These are phyloP conservation scores for Tetradesmus obliquus DNA, from an alignment of 139 green algal species.

Conservation along the genomic window DNA sequence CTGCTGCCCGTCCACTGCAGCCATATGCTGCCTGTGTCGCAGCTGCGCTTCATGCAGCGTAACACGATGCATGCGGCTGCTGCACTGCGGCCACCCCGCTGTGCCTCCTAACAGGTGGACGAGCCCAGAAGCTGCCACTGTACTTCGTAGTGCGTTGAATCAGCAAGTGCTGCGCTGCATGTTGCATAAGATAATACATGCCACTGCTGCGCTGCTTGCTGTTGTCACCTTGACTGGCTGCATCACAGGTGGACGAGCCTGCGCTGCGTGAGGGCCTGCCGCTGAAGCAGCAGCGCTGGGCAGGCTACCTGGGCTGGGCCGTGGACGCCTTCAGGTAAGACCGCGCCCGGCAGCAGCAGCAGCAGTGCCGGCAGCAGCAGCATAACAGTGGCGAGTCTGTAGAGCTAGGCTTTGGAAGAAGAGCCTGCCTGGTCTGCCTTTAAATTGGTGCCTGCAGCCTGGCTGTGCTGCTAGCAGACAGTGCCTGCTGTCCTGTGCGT, in stretches of 20 bases:
- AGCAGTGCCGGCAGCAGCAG: background rate
- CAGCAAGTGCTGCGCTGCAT: no score
- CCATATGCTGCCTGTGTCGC: no score
- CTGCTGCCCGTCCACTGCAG: no score
- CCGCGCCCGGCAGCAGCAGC: background rate
- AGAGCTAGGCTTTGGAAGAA: background rate
- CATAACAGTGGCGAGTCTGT: background rate
- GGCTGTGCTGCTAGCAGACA: background rate
- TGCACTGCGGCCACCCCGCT: no score
- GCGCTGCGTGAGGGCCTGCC: slow-evolving; percentile 94
- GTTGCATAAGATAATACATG: no score
- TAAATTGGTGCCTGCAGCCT: background rate
- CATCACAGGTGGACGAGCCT: slow-evolving; percentile 89
- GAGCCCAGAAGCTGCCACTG: no score
- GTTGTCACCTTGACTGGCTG: slow-evolving; percentile 8
- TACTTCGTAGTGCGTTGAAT: no score
- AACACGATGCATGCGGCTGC: no score
- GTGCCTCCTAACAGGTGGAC: no score
- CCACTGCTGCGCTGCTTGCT: no score
- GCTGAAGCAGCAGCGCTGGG: slow-evolving; percentile 77
- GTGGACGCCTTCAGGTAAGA: slow-evolving; percentile 83
- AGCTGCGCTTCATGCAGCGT: no score
- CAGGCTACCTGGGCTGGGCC: slow-evolving; percentile 89
- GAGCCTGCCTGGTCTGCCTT: background rate
- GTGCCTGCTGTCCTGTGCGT: no score